phyloP scores from a whole-genome alignment of 169 alveolate genomes.

The Eimeria acervulina region DNA sequence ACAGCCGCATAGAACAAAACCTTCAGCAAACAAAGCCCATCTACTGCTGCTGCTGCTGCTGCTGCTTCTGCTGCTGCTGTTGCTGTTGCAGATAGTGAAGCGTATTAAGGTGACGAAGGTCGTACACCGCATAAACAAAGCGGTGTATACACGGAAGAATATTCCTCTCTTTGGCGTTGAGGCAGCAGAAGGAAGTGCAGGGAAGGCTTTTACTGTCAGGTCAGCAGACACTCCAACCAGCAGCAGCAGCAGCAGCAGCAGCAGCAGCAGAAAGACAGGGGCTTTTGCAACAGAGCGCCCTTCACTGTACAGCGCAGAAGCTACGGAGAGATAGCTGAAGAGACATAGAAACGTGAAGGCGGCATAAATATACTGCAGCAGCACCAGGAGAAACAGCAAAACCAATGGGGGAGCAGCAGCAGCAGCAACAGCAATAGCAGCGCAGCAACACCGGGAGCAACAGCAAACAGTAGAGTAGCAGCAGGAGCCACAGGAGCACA shows the following conservation, averaged over 20 bases:
- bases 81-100: slow-evolving; percentile 87
- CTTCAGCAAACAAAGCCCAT: not conserved
- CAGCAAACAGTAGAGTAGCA: too few species aligned
- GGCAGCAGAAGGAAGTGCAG: slow-evolving; percentile 38
- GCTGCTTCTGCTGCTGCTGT: not conserved
- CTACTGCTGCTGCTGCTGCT: not conserved
- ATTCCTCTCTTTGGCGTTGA: slow-evolving; percentile 86
- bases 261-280: too few species aligned
- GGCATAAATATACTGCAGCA: too few species aligned
- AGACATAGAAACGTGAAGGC: too few species aligned
- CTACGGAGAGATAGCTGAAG: too few species aligned
- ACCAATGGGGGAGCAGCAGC: too few species aligned
- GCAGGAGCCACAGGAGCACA: too few species aligned
- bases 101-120: slow-evolving; percentile 87
- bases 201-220: slow-evolving; percentile 59
- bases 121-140: slow-evolving; percentile 86
- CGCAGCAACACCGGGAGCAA: too few species aligned
- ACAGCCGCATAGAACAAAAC: not conserved
- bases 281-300: too few species aligned
- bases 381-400: too few species aligned
- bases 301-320: too few species aligned
- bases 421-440: too few species aligned
- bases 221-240: not conserved
- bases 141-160: slow-evolving; percentile 86
- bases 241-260: not conserved